Evolutionary conservation across 2,329 filamentous ascomycete genomes (phyloP), one percentile per base, ranked within the genome.

Genomic region (Microcyclospora tardicrescens): DNA sequence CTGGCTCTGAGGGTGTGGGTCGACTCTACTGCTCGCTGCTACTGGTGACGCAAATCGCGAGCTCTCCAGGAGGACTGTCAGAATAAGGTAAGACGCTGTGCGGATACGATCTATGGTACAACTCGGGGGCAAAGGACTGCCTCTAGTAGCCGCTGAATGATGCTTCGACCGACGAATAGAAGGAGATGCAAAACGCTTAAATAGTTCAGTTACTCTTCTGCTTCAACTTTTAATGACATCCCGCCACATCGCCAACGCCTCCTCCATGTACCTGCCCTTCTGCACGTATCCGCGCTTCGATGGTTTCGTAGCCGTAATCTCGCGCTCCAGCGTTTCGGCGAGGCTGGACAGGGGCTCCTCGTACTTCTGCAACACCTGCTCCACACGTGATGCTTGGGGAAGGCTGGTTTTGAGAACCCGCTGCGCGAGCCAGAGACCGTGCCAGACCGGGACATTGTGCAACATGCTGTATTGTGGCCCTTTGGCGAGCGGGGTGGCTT

Each of bases 391-490:
- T 2, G 40, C 33, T 16, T 49, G 37, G 6, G 54, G 53, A 35
- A 53, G 51, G 45, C 62, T 58, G 8, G 60, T 40, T 9, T 60
- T 60, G 0, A 68, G 57, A 4, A 67, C 59, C 28, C 57, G 57
- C 36, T 56, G 53, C 1, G 65, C 60, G 4, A 66, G 56, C 34
- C 48, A 54, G n/a, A 68, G 54, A n/a, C 60, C 65, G 41, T 66
- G 63, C 57, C 58, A 65, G 15, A 66, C 48, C 10, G 61, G 56
- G 9, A 65, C 47, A 4, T 55, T 49, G 3, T 51, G 46, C 8
- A 59, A 34, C 27, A 64, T 54, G 3, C 51, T 43, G 36, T 39
- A 46, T 46, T 47, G 44, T 19, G 37, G 38, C 44, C 41, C 27
- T 27, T 8, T n/a, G 19, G 35, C 6, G 14, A 10, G 29, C n/a